Percentiles rank a stretch among this genome's conserved stretches.
These are phyloP conservation scores for Paramecium primaurelia DNA, from an alignment of 73 alveolate genomes.

Conservation along the genomic window DNA sequence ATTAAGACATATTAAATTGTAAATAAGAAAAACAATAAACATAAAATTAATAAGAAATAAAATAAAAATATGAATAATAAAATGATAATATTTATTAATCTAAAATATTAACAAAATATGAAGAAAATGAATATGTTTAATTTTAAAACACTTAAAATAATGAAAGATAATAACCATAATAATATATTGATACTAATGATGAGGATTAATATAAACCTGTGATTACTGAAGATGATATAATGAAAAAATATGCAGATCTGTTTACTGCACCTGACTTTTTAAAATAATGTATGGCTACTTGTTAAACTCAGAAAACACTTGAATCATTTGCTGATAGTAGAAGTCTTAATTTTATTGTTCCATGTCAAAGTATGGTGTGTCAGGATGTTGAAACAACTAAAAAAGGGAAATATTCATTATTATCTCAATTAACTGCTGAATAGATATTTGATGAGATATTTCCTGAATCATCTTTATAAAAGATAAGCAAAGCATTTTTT, in stretches of 20 bases:
- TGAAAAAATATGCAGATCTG: constrained; percentile 45
- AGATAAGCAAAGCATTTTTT: constrained; percentile 24
- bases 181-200: neutral
- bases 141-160: neutral
- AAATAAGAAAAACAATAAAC: neutral
- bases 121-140: neutral
- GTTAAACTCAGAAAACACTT: neutral
- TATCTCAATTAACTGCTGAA: neutral
- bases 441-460: neutral
- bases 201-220: neutral
- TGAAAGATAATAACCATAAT: neutral
- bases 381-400: neutral
- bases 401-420: neutral
- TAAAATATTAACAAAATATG: neutral
- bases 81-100: neutral
- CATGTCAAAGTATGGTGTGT: constrained; percentile 28
- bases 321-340: neutral
- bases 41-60: neutral
- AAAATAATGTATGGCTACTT: constrained; percentile 34
- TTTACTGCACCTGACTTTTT: constrained; percentile 40
- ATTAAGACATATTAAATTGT: neutral
- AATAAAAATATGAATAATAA: neutral
- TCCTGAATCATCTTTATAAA: neutral
- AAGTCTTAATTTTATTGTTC: constrained; percentile 6
- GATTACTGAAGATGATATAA: constrained; percentile 9